phyloP scores from a whole-genome alignment of 768 basidiomycete genomes.

The Udeniomyces megalosporus region DNA sequence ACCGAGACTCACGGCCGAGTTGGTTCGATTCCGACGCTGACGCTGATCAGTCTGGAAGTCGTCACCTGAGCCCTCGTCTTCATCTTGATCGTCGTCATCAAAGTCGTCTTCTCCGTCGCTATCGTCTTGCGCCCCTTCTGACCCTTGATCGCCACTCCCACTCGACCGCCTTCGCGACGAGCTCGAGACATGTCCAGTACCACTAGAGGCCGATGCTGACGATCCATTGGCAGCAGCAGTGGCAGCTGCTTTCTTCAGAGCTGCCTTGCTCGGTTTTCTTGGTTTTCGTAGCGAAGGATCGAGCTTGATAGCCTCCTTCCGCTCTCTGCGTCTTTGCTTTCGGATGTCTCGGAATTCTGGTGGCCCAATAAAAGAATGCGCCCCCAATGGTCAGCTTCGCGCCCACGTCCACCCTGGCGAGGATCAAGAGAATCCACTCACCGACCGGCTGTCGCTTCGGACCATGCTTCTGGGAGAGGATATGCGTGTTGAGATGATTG shows the following conservation, averaged over 20 bases:
- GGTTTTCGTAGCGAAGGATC: slow-evolving; percentile 14
- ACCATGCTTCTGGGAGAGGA: slow-evolving; percentile 96
- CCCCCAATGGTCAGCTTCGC: background rate
- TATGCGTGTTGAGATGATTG: slow-evolving; percentile 94
- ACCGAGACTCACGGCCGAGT: too few relatives aligned
- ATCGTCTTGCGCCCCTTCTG: background rate
- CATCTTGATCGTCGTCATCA: background rate
- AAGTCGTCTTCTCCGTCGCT: background rate
- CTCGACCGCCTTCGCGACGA: background rate
- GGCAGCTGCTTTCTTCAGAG: background rate
- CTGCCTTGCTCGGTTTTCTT: background rate
- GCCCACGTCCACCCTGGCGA: background rate
- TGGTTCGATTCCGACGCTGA: too few relatives aligned
- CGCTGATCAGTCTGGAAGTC: background rate
- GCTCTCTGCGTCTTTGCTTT: slow-evolving; percentile 86
- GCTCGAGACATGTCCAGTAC: background rate
- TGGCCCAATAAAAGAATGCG: background rate
- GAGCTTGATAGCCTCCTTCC: slow-evolving; percentile 46
- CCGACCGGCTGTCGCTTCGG: slow-evolving; percentile 74
- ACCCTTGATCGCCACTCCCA: background rate
- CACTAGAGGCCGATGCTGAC: background rate
- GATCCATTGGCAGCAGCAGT: background rate
- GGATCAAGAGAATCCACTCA: slow-evolving; percentile 32
- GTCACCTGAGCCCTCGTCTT: background rate
- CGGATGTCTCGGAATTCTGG: slow-evolving; percentile 96